Percentiles rank a stretch among this genome's conserved stretches.
Evolutionary conservation across 176 grass and related monocot genomes (phyloP).

Genomic region (Bothriochloa decipiens): DNA sequence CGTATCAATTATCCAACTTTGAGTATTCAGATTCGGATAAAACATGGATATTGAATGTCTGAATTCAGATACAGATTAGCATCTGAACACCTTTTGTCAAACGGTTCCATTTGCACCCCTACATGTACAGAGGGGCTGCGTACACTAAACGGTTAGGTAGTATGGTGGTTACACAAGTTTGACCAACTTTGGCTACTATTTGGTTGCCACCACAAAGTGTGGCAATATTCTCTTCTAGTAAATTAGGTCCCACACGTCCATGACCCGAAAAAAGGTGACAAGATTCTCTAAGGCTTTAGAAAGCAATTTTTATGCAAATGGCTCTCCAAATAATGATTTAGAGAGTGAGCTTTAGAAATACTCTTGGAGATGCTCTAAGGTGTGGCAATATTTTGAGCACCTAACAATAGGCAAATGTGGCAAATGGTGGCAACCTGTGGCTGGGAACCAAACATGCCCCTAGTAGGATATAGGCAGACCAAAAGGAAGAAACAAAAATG

Average conservation of each 20-base stretch:
- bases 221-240: neutral
- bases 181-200: neutral
- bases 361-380: neutral
- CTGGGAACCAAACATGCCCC: neutral
- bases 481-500: conserved; percentile 12
- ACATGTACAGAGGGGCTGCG: neutral
- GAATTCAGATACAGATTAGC: neutral
- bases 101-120: neutral
- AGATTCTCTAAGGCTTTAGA: neutral
- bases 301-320: too few species aligned
- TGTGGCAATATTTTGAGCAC: neutral
- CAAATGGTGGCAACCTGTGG: neutral
- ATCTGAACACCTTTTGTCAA: neutral
- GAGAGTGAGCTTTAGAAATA: too few species aligned
- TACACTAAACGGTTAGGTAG: neutral
- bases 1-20: neutral
- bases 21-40: neutral
- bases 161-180: neutral
- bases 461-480: neutral
- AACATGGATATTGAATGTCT: neutral
- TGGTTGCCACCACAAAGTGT: neutral
- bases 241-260: neutral
- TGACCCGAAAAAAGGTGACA: neutral
- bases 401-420: neutral
- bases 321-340: too few species aligned